Evolutionary conservation across 768 basidiomycete genomes (phyloP).

Genomic region (Rhizopogon sp.): DNA sequence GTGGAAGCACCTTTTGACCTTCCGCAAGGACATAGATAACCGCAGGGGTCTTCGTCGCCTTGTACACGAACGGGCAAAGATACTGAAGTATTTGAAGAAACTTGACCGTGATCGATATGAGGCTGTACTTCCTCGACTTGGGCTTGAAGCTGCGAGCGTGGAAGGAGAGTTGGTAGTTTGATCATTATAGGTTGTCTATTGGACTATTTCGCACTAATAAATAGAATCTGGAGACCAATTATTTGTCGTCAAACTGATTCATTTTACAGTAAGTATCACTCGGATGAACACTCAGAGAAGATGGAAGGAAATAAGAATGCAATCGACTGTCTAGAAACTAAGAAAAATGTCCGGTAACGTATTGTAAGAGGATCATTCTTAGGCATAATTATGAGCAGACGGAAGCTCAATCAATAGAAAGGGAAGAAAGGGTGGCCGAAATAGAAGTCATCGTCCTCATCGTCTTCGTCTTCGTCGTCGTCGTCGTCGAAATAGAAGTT

Average conservation of each 20-base stretch:
- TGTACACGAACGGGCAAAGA: constrained; percentile 77
- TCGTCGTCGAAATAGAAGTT: constrained; percentile 14
- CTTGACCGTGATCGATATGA: constrained; percentile 70
- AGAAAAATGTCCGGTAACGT: neutral
- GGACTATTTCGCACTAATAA: neutral
- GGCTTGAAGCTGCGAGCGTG: constrained; percentile 72
- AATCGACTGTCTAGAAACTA: no score
- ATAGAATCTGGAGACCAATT: neutral
- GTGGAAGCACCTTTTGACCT: constrained; percentile 64
- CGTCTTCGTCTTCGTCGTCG: constrained; percentile 16
- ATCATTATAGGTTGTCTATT: constrained; percentile 3
- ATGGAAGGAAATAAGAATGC: neutral
- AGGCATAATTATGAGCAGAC: constrained; percentile 6
- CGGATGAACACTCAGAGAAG: constrained; percentile 1
- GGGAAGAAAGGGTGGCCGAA: constrained; percentile 12
- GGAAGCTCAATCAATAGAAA: constrained; percentile 16
- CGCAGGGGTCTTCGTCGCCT: constrained; percentile 71
- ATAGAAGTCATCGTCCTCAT: constrained; percentile 7
- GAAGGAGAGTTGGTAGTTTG: constrained; percentile 87
- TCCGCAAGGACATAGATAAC: constrained; percentile 73
- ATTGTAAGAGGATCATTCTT: neutral
- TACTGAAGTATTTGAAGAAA: constrained; percentile 74
- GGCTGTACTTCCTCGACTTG: constrained; percentile 62
- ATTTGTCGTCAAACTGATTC: neutral
- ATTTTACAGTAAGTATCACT: constrained; percentile 6